Evolutionary conservation across 176 grass and related monocot genomes (phyloP).

Genomic region (Eleusine indica): DNA sequence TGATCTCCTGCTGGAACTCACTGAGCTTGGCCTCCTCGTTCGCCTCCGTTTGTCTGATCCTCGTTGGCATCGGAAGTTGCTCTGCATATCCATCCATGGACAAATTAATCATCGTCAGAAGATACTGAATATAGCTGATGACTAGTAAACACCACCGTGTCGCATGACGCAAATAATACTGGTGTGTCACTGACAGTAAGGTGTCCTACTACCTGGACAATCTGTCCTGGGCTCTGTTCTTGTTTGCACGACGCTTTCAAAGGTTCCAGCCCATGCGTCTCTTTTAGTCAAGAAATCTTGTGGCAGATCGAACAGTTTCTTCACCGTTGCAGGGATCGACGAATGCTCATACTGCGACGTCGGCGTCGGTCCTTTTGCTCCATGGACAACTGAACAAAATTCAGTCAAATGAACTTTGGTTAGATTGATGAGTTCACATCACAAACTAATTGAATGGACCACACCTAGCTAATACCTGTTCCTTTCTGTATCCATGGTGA

Average conservation of each 20-base stretch:
- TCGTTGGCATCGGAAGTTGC: constrained; percentile 74
- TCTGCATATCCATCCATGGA: constrained; percentile 31
- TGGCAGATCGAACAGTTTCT: constrained; percentile 78
- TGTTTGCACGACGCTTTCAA: constrained; percentile 68
- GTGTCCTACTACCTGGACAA: constrained; percentile 63
- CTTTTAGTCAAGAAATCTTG: constrained; percentile 72
- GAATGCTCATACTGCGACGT: constrained; percentile 94
- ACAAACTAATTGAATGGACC: not conserved
- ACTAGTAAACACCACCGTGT: not conserved
- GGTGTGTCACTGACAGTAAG: not conserved
- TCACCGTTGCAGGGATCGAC: constrained; percentile 87
- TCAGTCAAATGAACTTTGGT: not conserved
- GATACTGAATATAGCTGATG: not conserved
- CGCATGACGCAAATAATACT: no score
- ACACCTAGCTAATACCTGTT: constrained; percentile 38
- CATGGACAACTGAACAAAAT: constrained; percentile 59
- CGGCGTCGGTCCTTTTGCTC: constrained; percentile 67
- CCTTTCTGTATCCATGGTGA: constrained; percentile 89
- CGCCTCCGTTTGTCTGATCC: constrained; percentile 67
- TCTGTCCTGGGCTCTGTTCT: constrained; percentile 74
- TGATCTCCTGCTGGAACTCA: constrained; percentile 92
- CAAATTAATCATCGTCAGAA: not conserved
- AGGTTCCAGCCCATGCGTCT: constrained; percentile 92
- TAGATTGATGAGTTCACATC: no score
- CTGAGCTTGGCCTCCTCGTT: constrained; percentile 89